These are phyloP conservation scores for Akebia trifoliata DNA, from an alignment of 164 flowering plant species.

Conservation along the genomic window DNA sequence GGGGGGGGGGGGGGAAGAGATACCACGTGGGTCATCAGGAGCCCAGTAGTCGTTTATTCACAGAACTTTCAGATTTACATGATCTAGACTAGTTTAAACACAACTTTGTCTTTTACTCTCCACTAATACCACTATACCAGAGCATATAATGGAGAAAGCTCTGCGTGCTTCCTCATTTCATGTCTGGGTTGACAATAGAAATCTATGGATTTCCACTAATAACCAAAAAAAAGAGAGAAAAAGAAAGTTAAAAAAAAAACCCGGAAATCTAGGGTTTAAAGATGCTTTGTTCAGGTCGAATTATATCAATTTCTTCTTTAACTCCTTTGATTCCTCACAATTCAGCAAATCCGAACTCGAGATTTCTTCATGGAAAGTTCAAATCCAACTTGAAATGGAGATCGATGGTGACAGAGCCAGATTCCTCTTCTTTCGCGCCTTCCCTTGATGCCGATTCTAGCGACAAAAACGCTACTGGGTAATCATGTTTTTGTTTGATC, in stretches of 20 bases:
- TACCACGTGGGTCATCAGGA: too few relatives aligned
- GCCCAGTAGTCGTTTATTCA: too few relatives aligned
- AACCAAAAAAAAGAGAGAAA: not conserved
- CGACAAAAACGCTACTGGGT: conserved; percentile 38
- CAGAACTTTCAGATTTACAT: too few relatives aligned
- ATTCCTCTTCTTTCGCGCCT: conserved; percentile 39
- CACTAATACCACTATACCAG: too few relatives aligned
- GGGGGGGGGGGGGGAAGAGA: too few relatives aligned
- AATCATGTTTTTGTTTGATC: conserved; percentile 16
- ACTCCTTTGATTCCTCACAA: conserved; percentile 14
- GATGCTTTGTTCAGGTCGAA: conserved; percentile 46
- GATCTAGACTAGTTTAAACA: too few relatives aligned
- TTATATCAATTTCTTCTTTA: conserved; percentile 23
- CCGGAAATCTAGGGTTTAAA: not conserved
- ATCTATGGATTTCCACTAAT: conserved; percentile 1
- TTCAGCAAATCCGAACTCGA: conserved; percentile 9
- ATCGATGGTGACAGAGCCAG: conserved; percentile 40
- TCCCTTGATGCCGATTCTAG: conserved; percentile 40
- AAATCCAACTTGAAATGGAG: conserved; percentile 29
- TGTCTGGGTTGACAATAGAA: too few relatives aligned
- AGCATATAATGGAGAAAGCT: too few relatives aligned
- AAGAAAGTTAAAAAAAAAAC: too few relatives aligned
- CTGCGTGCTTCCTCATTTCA: too few relatives aligned
- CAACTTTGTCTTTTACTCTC: too few relatives aligned
- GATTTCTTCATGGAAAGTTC: conserved; percentile 17